Percentiles rank a stretch among this genome's conserved stretches.
phyloP scores from a whole-genome alignment of 2,329 filamentous ascomycete species.

The Nemania sp. region DNA sequence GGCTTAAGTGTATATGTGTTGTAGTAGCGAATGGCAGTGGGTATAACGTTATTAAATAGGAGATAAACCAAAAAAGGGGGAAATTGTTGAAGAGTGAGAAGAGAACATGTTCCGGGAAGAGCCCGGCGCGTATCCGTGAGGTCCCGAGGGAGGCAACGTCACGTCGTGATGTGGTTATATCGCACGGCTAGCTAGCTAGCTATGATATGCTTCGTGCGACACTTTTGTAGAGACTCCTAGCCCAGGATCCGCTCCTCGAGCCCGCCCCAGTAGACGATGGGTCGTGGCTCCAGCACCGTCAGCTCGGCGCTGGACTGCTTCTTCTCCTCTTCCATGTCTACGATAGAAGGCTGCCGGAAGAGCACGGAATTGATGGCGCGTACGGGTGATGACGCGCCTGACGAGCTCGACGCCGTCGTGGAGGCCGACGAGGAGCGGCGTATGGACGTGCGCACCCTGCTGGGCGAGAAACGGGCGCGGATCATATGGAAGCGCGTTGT shows the following conservation, averaged over 20 bases:
- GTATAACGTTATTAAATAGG: not conserved
- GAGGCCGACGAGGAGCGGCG: slow-evolving; percentile 56
- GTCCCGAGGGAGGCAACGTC: not conserved
- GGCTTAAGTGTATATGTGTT: slow-evolving; percentile 11
- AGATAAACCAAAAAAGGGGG: not conserved
- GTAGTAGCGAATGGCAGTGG: not conserved
- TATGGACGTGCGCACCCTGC: slow-evolving; percentile 55
- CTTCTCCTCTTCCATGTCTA: slow-evolving; percentile 63
- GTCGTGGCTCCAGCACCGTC: slow-evolving; percentile 63
- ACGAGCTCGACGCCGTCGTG: slow-evolving; percentile 47
- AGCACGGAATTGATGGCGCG: slow-evolving; percentile 64
- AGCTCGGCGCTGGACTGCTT: slow-evolving; percentile 57
- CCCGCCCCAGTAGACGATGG: slow-evolving; percentile 66
- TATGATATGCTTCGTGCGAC: too few relatives aligned
- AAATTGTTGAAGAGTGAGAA: not conserved
- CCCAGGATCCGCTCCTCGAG: slow-evolving; percentile 62
- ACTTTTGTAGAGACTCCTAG: slow-evolving; percentile 40
- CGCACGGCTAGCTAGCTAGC: too few relatives aligned
- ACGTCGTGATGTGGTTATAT: too few relatives aligned
- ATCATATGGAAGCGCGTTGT: slow-evolving; percentile 55
- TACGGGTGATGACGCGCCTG: slow-evolving; percentile 49
- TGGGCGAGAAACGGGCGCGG: slow-evolving; percentile 56
- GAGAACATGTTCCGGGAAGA: not conserved
- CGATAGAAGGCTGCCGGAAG: slow-evolving; percentile 59
- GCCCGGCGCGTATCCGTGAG: too few relatives aligned